These are phyloP conservation scores for Cyclocybe aegerita DNA, from an alignment of 768 basidiomycete species.

Conservation along the genomic window DNA sequence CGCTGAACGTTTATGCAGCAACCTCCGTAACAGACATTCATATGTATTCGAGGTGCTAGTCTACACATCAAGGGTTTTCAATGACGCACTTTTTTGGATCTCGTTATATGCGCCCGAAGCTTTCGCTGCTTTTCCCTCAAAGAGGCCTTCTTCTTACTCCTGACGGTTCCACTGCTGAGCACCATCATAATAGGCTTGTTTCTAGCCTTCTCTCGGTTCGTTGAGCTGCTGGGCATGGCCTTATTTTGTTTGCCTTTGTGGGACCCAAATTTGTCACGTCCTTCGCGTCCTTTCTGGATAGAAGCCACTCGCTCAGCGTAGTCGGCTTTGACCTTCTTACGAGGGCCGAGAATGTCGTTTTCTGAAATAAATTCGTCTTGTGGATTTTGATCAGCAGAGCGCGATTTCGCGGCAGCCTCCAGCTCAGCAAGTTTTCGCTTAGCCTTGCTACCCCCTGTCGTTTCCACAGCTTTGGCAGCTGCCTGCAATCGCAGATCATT, in stretches of 20 bases:
- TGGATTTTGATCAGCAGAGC: conserved; percentile 37
- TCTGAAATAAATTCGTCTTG: conserved; percentile 78
- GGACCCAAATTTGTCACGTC: conserved; percentile 90
- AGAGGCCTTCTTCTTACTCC: conserved; percentile 80
- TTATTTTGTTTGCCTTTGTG: conserved; percentile 92
- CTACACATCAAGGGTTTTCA: conserved; percentile 9
- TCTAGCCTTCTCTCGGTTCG: conserved; percentile 88
- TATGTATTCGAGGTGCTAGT: too few species aligned
- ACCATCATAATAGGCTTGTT: conserved; percentile 98
- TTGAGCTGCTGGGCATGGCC: conserved; percentile 77
- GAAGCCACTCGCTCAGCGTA: conserved; percentile 93
- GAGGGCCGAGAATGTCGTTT: conserved; percentile 87
- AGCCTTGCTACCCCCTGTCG: conserved; percentile 67
- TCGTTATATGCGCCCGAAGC: conserved; percentile 73
- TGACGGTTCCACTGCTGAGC: conserved; percentile 71
- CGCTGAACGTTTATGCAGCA: background rate
- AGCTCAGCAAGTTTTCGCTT: conserved; percentile 89
- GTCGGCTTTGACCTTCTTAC: conserved; percentile 90
- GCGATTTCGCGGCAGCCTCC: conserved; percentile 66
- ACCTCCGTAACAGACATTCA: too few species aligned
- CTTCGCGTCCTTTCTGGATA: conserved; percentile 91
- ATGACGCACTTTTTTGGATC: conserved; percentile 53
- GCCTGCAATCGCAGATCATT: conserved; percentile 86
- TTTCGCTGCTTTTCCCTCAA: conserved; percentile 80
- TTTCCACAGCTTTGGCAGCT: conserved; percentile 67